Evolutionary conservation across 139 green algal species (phyloP), one percentile per base, ranked within the genome.

Genomic region (Zygnema circumcarinatum): DNA sequence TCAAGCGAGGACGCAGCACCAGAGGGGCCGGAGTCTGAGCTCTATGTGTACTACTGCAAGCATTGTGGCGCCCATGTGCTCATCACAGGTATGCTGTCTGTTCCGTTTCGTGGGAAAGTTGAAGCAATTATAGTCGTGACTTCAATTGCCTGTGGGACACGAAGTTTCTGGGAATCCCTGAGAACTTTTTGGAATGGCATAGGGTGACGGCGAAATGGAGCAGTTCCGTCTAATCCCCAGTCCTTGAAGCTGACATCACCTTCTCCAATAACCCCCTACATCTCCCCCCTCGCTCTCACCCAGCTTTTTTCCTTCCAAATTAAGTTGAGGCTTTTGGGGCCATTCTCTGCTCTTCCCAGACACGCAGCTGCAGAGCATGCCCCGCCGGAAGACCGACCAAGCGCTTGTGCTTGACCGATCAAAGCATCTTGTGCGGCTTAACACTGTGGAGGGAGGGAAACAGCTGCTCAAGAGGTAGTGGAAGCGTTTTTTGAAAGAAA

Each of bases 21-120:
- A 29, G 81, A 88, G 11, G 85, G 85, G 22, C 33, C 40, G 38
- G 36, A 56, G 1, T n/a, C 81, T n/a, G 79, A 90, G 31, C 79
- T 90, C 1, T 82, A 76, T 32, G 85, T 90, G 20, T 90, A 90
- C 85, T 90, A 90, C 67, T 90, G 85, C 76, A 87, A 81, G 21
- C 79, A 88, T 21, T 90, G 85, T 47, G 78, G 79, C 16, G 79
- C 79, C 0, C 85, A 90, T 52, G 85, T 90, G 16, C 76, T 90
- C n/a, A 90, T 90, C 36, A 83, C 67, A 67, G 85, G 85, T 89
- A 69, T 33, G 25, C 54, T 29, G 25, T 29, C 54, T 72, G 25
- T n/a, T n/a, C n/a, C n/a, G n/a, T n/a, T n/a, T n/a, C n/a, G 80
- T 39, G 20, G n/a, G 76, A 79, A n/a, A n/a, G n/a, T n/a, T n/a